A percentile compares a stretch with the other conserved stretches of the same genome.
phyloP scores from a whole-genome alignment of 345 rosid species.

The Sisymbrium altissimum region DNA sequence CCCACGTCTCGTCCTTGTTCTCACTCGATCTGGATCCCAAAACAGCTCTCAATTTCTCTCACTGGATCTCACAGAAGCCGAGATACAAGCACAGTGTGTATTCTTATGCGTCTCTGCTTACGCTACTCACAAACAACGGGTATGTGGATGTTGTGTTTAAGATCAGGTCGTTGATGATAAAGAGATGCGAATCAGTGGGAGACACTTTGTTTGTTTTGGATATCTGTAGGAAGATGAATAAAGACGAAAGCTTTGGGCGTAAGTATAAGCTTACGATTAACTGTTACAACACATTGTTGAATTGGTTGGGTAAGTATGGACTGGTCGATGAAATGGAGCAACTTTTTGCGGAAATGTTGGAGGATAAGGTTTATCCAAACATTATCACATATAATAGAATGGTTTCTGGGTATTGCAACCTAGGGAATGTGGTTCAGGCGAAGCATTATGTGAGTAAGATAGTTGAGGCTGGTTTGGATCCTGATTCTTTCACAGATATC shows the following conservation, averaged over 20 bases:
- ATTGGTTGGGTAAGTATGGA: slow-evolving; percentile 47
- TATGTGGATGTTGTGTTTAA: slow-evolving; percentile 41
- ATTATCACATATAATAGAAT: slow-evolving; percentile 63
- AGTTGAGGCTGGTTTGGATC: slow-evolving; percentile 54
- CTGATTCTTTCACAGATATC: slow-evolving; percentile 67
- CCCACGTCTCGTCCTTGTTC: slow-evolving; percentile 48
- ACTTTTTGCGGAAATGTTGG: slow-evolving; percentile 49
- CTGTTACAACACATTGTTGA: slow-evolving; percentile 59
- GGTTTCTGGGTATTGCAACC: slow-evolving; percentile 68
- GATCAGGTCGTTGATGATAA: slow-evolving; percentile 49
- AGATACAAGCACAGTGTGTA: slow-evolving; percentile 49
- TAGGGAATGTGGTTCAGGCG: slow-evolving; percentile 63
- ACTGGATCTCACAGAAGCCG: slow-evolving; percentile 45
- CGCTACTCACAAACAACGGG: slow-evolving; percentile 40
- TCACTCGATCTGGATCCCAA: slow-evolving; percentile 43
- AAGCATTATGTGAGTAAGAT: slow-evolving; percentile 54
- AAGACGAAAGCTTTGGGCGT: slow-evolving; percentile 29
- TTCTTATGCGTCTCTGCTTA: slow-evolving; percentile 46
- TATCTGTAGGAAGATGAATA: slow-evolving; percentile 42
- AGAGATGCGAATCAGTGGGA: slow-evolving; percentile 39
- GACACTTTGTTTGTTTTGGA: slow-evolving; percentile 43
- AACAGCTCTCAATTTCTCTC: slow-evolving; percentile 51
- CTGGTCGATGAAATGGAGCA: slow-evolving; percentile 65
- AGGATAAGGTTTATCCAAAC: slow-evolving; percentile 47
- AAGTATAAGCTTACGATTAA: slow-evolving; percentile 49